Percentiles rank a stretch among this genome's conserved stretches.
Evolutionary conservation across 2,329 filamentous ascomycete genomes (phyloP).

Genomic region (Trichoderma koningii): DNA sequence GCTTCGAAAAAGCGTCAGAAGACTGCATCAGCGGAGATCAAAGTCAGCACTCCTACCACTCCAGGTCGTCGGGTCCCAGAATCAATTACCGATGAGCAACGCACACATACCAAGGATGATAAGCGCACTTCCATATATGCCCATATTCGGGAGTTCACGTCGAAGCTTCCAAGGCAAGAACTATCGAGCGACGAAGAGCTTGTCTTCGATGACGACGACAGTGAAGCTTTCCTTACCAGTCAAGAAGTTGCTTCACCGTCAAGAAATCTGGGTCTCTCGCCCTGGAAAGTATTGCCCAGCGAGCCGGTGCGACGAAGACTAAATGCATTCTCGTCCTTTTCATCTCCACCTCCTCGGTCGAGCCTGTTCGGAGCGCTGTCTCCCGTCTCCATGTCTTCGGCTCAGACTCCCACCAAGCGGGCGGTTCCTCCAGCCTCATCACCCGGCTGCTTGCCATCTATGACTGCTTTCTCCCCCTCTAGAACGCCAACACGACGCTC

Average conservation of each 20-base stretch:
- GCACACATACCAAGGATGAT: not conserved
- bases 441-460: not conserved
- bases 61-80: slow-evolving; percentile 13
- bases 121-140: not conserved
- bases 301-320: not conserved
- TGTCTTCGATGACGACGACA: not conserved
- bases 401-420: slow-evolving; percentile 13
- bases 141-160: slow-evolving; percentile 18
- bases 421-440: not conserved
- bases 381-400: slow-evolving; percentile 3
- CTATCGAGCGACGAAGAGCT: slow-evolving; percentile 11
- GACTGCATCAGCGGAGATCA: not conserved
- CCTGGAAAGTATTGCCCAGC: not conserved
- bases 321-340: not conserved
- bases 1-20: slow-evolving; percentile 2
- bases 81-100: not conserved
- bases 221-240: not conserved
- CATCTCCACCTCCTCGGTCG: not conserved
- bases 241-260: not conserved
- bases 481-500: not conserved
- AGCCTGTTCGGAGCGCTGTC: not conserved
- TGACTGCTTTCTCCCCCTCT: not conserved
- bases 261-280: not conserved
- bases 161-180: slow-evolving; percentile 1
- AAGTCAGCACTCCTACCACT: not conserved